A percentile compares a stretch with the other conserved stretches of the same genome.
Conservation (phyloP, 208 protist genomes). For the Wallacemonas collosoma region DNA sequence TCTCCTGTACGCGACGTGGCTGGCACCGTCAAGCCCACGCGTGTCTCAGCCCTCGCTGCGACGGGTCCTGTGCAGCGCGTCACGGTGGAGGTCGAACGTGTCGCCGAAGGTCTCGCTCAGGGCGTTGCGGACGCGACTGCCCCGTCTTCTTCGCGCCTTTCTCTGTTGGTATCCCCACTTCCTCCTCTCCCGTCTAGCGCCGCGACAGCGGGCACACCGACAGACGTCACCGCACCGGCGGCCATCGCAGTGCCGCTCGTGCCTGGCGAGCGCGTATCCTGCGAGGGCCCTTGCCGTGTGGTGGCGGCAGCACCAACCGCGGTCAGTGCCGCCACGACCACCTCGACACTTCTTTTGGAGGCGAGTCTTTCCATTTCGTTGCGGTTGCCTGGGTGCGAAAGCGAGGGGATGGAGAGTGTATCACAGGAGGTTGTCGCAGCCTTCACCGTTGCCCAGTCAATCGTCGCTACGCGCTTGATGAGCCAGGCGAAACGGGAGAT, state of each 20-base stretch:
- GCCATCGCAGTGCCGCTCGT: background rate
- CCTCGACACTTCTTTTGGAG: background rate
- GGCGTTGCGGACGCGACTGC: background rate
- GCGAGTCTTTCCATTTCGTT: background rate
- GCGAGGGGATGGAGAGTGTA: constrained; percentile 21
- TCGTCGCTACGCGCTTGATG: constrained; percentile 31
- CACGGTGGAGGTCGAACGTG: constrained; percentile 4
- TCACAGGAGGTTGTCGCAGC: constrained; percentile 30
- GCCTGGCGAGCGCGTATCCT: background rate
- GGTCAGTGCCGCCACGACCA: background rate
- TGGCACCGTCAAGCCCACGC: background rate
- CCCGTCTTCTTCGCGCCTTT: background rate
- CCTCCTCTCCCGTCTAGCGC: background rate
- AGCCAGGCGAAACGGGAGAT: constrained; percentile 14
- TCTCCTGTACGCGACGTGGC: too few relatives aligned
- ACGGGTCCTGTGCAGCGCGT: background rate
- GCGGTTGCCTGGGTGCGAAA: background rate
- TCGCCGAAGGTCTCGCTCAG: background rate
- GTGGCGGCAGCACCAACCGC: background rate
- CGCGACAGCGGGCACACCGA: background rate
- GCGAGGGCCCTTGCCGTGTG: constrained; percentile 7
- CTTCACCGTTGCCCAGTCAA: constrained; percentile 25
- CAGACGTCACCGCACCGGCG: background rate
- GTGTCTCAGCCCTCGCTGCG: constrained; percentile 7
- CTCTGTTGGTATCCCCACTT: constrained; percentile 1